Base-by-base conservation (phyloP, 805 yeast species). In the Priceomyces melissophilus region DNA sequence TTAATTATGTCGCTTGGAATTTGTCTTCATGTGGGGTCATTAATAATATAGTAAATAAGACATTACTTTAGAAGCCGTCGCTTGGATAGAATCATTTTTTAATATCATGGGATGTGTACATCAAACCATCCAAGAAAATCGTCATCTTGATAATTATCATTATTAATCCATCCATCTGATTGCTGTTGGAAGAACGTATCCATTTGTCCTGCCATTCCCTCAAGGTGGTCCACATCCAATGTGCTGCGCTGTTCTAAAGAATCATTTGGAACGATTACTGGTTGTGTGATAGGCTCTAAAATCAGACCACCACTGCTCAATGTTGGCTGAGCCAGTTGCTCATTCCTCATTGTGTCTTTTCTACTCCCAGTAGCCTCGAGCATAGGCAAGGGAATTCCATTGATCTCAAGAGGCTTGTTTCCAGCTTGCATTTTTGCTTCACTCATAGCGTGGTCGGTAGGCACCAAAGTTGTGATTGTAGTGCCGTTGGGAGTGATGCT, bases 111-210 rank as follows among this genome's bases (percentile, higher is more conserved):
- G 36, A 56, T 49, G 53, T 84, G 84, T 59, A 81, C 80, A 57
- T 87, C 96, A 69, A 90, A 85, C 96, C 96, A 90, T 10, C 97
- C 97, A 35, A 90, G 67, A 54, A 90, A 84, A 57, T 90, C 97
- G 55, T 90, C 97, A 39, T 81, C 87, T 26, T 65, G 68, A 41
- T 62, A 55, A 38, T 62, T 66, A 29, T 63, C 60, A 41, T 81
- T 82, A 55, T 87, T 89, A 57, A 82, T 75, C 96, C 95, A 87
- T 25, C 88, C 90, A 27, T 82, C 79, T 20, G 89, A 84, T 50
- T 86, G 93, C 58, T 84, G 88, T 57, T 84, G 88, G 62, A 85
- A 80, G 49, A 85, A 84, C 13, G 71, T 71, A 51, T 83, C 81
- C 53, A 80, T 61, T 40, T 58, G 70, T 44, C 50, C 63, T 12